Percentiles rank a stretch among this genome's conserved stretches.
Conservation (phyloP, 306 rosid species). For the Lathyrus sativus region DNA sequence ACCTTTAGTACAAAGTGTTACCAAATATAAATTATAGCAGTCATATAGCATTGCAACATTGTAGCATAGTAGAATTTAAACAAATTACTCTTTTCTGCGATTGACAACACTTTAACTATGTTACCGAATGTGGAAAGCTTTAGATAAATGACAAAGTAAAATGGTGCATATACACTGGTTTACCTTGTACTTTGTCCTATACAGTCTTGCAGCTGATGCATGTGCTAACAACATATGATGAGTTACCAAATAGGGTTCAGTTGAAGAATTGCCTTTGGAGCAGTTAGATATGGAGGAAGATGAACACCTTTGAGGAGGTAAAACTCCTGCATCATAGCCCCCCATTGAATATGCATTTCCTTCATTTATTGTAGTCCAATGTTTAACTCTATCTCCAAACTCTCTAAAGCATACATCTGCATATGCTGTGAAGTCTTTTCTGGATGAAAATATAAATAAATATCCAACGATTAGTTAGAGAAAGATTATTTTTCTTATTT, state of each 20-base stretch:
- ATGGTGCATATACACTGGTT: constrained; percentile 2
- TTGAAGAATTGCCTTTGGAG: constrained; percentile 56
- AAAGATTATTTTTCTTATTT: constrained; percentile 3
- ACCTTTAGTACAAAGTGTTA: no score
- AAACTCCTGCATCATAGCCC: constrained; percentile 35
- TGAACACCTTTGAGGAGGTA: constrained; percentile 51
- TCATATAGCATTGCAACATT: no score
- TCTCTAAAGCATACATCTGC: constrained; percentile 55
- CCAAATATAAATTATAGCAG: no score
- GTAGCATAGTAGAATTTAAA: no score
- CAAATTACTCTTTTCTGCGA: no score
- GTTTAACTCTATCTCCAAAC: constrained; percentile 55
- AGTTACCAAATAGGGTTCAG: constrained; percentile 52
- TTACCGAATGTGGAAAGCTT: no score
- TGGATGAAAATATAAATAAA: constrained; percentile 19
- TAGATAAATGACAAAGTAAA: background rate
- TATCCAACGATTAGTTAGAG: background rate
- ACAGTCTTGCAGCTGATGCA: constrained; percentile 45
- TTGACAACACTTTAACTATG: no score
- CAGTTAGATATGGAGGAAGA: constrained; percentile 22
- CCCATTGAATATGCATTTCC: constrained; percentile 14
- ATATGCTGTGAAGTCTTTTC: constrained; percentile 50
- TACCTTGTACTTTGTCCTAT: constrained; percentile 48
- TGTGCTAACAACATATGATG: constrained; percentile 52
- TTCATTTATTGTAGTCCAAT: constrained; percentile 61